Percentiles rank a stretch among this genome's conserved stretches.
phyloP scores from a whole-genome alignment of 2,329 filamentous ascomycete species.

The Calonectria hongkongensis region DNA sequence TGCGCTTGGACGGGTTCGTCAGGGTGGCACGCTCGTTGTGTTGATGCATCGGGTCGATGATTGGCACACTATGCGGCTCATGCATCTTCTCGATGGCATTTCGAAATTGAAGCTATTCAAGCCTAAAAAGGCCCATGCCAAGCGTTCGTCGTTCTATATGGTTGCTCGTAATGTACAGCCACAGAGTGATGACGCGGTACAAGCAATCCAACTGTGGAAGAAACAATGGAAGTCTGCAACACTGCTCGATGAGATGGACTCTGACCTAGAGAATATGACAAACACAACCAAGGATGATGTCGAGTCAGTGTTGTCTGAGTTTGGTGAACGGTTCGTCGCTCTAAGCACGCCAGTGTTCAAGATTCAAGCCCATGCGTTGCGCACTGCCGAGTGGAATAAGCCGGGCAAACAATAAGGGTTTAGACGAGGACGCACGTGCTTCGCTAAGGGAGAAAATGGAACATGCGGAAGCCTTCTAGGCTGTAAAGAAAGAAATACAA shows the following conservation, averaged over 20 bases:
- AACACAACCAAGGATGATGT: not conserved
- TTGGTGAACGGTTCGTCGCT: not conserved
- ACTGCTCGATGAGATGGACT: slow-evolving; percentile 49
- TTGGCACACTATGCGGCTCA: slow-evolving; percentile 2
- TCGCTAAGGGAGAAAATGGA: no score
- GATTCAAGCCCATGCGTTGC: not conserved
- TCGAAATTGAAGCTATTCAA: slow-evolving; percentile 61
- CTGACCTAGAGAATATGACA: not conserved
- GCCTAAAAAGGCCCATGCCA: slow-evolving; percentile 61
- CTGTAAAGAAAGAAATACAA: no score
- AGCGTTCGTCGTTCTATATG: slow-evolving; percentile 71
- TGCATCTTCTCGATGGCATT: not conserved
- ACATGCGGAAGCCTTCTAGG: no score
- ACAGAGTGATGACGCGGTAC: slow-evolving; percentile 54
- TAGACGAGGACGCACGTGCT: not conserved
- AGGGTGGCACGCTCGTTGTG: not conserved
- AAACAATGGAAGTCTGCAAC: slow-evolving; percentile 62
- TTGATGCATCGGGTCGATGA: slow-evolving; percentile 7
- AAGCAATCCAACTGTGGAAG: slow-evolving; percentile 64
- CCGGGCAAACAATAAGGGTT: not conserved
- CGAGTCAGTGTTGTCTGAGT: not conserved
- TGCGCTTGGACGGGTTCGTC: not conserved
- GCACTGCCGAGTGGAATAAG: not conserved
- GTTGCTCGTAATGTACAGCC: slow-evolving; percentile 65
- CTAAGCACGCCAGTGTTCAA: slow-evolving; percentile 3